Evolutionary conservation across 495 filamentous ascomycete species (phyloP), one percentile per base, ranked within the genome.

Genomic region (Hyaloscypha finlandica): DNA sequence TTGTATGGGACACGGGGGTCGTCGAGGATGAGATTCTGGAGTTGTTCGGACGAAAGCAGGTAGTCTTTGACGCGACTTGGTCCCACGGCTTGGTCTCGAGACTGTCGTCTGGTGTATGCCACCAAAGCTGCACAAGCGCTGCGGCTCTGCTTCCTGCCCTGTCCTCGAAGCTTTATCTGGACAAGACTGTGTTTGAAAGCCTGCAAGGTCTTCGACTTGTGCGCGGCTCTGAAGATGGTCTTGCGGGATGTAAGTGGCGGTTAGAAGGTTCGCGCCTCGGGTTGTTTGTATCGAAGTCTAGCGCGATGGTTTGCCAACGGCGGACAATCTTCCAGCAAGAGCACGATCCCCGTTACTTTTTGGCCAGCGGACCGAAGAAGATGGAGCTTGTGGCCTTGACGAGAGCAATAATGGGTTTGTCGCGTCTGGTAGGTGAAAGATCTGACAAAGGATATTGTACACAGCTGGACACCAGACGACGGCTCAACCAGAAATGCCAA

Each of bases 91-190:
- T 58, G 45, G 39, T 30, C 33, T 56, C 53, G 51, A 62, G 12
- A 62, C 60, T 48, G 39, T 68, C 66, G 60, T 68, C 66, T 53
- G 66, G 63, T 63, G 66, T 65, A 39, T 60, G 39, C 51, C 55
- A 20, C 14, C 6, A 16, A 39, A 42, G 31, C 20, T 39, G 48
- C 57, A 57, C 55, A 68, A 65, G 61, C 56, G 61, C 29, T 60
- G 62, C 61, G 61, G 62, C 67, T 69, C 56, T 65, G 29, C 20
- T 53, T 37, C 42, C 54, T 63, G 14, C 22, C 14, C 20, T 45
- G 37, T 20, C 61, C 33, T 67, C 66, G 22, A 68, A 63, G 63
- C 52, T 52, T 58, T 58, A 63, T 57, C 51, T 55, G 42, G 42
- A 12, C 42, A 39, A 25, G 25, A 64, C 35, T 8, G 16, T 42